These are phyloP conservation scores for Trypanosoma melophagium DNA, from an alignment of 208 protist species.

Conservation along the genomic window DNA sequence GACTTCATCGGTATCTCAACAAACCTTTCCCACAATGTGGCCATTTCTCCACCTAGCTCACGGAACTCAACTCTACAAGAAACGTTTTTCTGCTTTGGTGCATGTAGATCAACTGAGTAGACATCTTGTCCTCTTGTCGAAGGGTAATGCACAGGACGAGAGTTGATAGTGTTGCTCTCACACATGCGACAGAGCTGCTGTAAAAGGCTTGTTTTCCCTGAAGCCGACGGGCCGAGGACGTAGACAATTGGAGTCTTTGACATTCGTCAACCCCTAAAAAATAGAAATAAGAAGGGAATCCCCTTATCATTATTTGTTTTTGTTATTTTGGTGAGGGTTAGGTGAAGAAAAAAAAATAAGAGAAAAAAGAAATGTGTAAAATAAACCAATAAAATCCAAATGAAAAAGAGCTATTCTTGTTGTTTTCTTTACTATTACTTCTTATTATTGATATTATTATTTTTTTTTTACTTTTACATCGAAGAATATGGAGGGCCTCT, in stretches of 20 bases:
- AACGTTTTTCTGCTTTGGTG: conserved; percentile 5
- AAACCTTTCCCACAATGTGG: conserved; percentile 66
- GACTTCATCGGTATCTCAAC: conserved; percentile 35
- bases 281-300: too few species aligned
- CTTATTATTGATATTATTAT: neutral
- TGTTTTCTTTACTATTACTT: too few species aligned
- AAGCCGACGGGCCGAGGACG: conserved; percentile 62
- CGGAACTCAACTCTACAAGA: conserved; percentile 46
- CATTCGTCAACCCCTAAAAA: conserved; percentile 9
- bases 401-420: too few species aligned
- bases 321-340: neutral
- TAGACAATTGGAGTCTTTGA: conserved; percentile 33
- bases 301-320: neutral
- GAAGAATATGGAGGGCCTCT: neutral
- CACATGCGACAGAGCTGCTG: conserved; percentile 47
- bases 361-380: too few species aligned
- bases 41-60: conserved; percentile 67
- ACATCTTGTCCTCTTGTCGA: conserved; percentile 79
- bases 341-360: too few species aligned
- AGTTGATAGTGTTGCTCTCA: conserved; percentile 24
- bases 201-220: conserved; percentile 74
- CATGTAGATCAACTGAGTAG: conserved; percentile 26
- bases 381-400: too few species aligned
- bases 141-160: conserved; percentile 26
- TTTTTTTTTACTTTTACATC: neutral